Conservation (phyloP, 192 early-diverging fungal species). For the Borealophlyctis nickersoniae region DNA sequence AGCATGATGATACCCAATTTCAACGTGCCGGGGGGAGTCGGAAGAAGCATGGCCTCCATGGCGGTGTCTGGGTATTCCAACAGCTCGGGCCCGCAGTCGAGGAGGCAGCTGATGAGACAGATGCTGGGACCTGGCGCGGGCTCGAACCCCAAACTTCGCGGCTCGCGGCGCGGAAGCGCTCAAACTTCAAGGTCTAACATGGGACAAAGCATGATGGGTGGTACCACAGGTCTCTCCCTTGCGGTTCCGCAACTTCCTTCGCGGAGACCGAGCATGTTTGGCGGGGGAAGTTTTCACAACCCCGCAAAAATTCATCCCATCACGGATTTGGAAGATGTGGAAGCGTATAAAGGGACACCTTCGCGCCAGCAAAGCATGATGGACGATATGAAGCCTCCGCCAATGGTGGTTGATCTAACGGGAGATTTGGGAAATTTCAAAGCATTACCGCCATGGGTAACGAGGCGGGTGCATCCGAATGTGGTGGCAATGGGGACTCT, state of each 20-base stretch:
- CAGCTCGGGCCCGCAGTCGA: slow-evolving; percentile 17
- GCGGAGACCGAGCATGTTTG: too few relatives aligned
- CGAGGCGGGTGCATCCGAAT: slow-evolving; percentile 29
- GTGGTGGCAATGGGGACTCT: too few relatives aligned
- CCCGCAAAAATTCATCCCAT: slow-evolving; percentile 20
- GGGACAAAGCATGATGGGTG: too few relatives aligned
- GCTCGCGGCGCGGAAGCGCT: too few relatives aligned
- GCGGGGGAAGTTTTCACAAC: too few relatives aligned
- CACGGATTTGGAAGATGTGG: slow-evolving; percentile 2
- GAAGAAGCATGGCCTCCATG: too few relatives aligned
- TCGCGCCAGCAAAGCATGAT: neutral
- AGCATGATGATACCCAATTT: too few relatives aligned
- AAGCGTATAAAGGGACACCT: slow-evolving; percentile 11
- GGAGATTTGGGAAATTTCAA: slow-evolving; percentile 26
- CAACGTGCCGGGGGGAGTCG: too few relatives aligned
- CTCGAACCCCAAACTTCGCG: too few relatives aligned
- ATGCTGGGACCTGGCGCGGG: slow-evolving; percentile 24
- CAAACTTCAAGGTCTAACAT: too few relatives aligned
- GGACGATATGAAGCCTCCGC: neutral
- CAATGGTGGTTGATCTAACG: slow-evolving; percentile 15
- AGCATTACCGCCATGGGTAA: slow-evolving; percentile 31
- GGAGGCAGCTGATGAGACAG: slow-evolving; percentile 21
- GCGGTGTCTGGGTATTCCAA: slow-evolving; percentile 5
- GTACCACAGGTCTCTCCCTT: too few relatives aligned
- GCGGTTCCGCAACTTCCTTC: too few relatives aligned